Conservation (phyloP, 768 basidiomycete species). For the Favolaschia claudopus region DNA sequence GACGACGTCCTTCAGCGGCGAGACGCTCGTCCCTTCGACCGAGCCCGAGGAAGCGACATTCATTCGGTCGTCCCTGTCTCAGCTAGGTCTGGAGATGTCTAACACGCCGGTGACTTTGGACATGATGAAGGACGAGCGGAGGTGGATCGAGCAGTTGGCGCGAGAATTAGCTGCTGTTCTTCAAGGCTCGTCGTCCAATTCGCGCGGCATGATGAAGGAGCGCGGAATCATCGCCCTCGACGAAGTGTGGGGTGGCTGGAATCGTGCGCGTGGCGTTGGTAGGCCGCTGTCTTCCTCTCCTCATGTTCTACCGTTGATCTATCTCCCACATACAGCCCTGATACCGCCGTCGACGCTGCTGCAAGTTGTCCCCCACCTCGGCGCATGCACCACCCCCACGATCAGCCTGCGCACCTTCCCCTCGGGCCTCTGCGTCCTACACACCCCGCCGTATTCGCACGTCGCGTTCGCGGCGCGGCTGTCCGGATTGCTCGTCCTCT, state of each 20-base stretch:
- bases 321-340: no score
- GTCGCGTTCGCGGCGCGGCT: constrained; percentile 75
- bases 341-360: constrained; percentile 89
- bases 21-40: constrained; percentile 46
- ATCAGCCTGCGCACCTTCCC: constrained; percentile 73
- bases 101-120: constrained; percentile 87
- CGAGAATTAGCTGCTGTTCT: constrained; percentile 82
- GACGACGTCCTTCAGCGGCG: constrained; percentile 24
- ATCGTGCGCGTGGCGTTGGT: constrained; percentile 92
- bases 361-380: constrained; percentile 74
- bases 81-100: constrained; percentile 82
- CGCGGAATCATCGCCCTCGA: constrained; percentile 88
- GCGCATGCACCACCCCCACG: constrained; percentile 67
- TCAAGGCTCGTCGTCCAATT: constrained; percentile 43
- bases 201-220: constrained; percentile 74
- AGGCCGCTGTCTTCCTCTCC: constrained; percentile 34
- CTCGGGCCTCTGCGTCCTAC: constrained; percentile 82
- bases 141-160: constrained; percentile 83
- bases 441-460: constrained; percentile 80
- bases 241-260: constrained; percentile 96
- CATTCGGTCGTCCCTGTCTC: constrained; percentile 88
- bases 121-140: constrained; percentile 83
- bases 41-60: constrained; percentile 88
- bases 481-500: constrained; percentile 56
- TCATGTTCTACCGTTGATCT: not conserved